phyloP scores from a whole-genome alignment of 2,329 filamentous ascomycete species.

The Aspergillus ochraceoroseus region DNA sequence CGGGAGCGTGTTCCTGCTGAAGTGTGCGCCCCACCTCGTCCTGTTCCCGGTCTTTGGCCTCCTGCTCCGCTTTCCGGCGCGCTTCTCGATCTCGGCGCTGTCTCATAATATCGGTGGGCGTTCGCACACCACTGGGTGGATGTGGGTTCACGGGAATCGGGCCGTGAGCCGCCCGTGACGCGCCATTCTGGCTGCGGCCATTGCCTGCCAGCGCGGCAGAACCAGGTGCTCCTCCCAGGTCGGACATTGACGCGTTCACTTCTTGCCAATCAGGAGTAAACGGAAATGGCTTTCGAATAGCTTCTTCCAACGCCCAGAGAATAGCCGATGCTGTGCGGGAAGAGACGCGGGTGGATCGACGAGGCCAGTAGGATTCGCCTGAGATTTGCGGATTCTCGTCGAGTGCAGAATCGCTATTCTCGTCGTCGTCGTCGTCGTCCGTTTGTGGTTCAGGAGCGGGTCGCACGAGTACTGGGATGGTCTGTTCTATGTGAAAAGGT shows the following conservation, averaged over 20 bases:
- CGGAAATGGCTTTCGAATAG: slow-evolving; percentile 70
- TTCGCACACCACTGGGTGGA: slow-evolving; percentile 61
- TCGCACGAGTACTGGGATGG: slow-evolving; percentile 27
- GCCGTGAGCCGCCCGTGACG: slow-evolving; percentile 49
- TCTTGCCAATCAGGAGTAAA: slow-evolving; percentile 82
- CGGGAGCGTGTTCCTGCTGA: slow-evolving; percentile 37
- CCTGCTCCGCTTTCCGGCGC: slow-evolving; percentile 61
- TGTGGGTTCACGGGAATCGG: slow-evolving; percentile 51
- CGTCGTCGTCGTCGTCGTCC: slow-evolving; percentile 29
- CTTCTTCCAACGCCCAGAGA: slow-evolving; percentile 86
- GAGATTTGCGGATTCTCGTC: slow-evolving; percentile 29
- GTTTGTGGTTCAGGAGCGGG: slow-evolving; percentile 28
- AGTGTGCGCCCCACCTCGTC: slow-evolving; percentile 48
- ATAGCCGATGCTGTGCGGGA: slow-evolving; percentile 83
- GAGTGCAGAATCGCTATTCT: slow-evolving; percentile 26
- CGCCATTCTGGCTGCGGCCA: slow-evolving; percentile 55
- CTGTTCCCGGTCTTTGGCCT: slow-evolving; percentile 54
- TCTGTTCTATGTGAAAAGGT: slow-evolving; percentile 25
- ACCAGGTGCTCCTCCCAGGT: slow-evolving; percentile 61
- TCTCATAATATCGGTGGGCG: slow-evolving; percentile 88
- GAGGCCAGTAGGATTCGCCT: slow-evolving; percentile 51
- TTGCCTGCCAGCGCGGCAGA: slow-evolving; percentile 46
- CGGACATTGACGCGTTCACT: slow-evolving; percentile 88
- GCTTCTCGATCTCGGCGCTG: slow-evolving; percentile 74
- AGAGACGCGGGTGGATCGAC: slow-evolving; percentile 60